Evolutionary conservation across 108 stramenopile species (phyloP).

Genomic region (Cyclotella sp.): DNA sequence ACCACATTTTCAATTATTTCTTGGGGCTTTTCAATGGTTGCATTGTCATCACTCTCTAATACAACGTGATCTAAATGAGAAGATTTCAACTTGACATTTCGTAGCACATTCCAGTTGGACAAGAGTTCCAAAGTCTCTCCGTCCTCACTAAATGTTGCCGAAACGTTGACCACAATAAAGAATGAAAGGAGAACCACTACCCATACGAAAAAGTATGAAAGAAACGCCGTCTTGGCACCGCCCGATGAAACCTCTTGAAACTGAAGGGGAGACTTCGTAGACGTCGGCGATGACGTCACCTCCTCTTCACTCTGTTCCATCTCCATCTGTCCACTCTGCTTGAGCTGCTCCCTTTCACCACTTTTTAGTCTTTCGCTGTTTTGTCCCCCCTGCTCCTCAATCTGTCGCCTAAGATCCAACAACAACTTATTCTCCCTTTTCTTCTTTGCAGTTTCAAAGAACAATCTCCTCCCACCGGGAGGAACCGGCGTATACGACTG

Average conservation of each 20-base stretch:
- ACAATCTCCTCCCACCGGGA: conserved; percentile 32
- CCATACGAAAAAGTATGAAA: conserved; percentile 19
- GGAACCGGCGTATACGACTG: conserved; percentile 21
- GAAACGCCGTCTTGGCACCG: not conserved
- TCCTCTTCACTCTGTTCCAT: not conserved
- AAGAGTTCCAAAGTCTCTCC: not conserved
- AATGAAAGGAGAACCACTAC: not conserved
- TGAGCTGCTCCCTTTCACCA: no score
- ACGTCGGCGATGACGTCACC: not conserved
- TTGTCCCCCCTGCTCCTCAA: no score
- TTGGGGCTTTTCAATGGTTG: not conserved
- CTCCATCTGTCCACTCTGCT: not conserved
- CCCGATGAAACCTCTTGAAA: not conserved
- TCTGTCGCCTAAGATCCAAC: not conserved
- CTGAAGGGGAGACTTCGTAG: not conserved
- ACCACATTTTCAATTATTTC: conserved; percentile 16
- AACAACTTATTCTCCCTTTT: not conserved
- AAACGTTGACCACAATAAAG: not conserved
- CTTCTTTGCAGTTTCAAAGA: conserved; percentile 34
- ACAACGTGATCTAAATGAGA: not conserved
- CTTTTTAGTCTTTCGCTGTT: no score
- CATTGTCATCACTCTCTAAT: not conserved
- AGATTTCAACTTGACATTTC: not conserved
- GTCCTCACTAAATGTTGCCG: not conserved
- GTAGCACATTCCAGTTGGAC: not conserved